Evolutionary conservation across 2,329 filamentous ascomycete species (phyloP).

Genomic region (Corynespora cassiicola): DNA sequence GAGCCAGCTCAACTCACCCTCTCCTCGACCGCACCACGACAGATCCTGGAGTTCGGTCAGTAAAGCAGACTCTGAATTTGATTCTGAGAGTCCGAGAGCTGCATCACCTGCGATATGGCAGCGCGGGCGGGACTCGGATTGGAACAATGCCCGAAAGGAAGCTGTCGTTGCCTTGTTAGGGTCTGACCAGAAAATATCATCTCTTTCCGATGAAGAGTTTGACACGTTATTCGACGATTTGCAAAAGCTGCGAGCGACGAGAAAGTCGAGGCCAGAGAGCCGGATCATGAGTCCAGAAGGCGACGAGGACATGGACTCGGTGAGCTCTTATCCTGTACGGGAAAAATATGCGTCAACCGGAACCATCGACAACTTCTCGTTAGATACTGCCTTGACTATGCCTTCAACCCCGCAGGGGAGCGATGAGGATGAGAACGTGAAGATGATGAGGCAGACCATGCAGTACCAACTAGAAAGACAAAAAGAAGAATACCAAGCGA

Average conservation of each 20-base stretch:
- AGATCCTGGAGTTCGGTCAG: conserved; percentile 71
- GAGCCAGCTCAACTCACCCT: conserved; percentile 69
- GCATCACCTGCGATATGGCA: conserved; percentile 77
- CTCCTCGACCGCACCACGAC: conserved; percentile 72
- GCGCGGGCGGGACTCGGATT: conserved; percentile 83
- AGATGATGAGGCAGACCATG: conserved; percentile 80
- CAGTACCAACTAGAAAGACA: conserved; percentile 82
- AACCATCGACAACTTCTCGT: conserved; percentile 92
- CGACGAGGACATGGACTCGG: conserved; percentile 89
- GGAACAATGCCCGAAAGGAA: conserved; percentile 91
- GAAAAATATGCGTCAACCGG: conserved; percentile 97
- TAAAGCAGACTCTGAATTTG: conserved; percentile 77
- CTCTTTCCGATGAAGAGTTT: conserved; percentile 90
- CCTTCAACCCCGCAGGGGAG: conserved; percentile 86
- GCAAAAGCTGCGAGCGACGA: conserved; percentile 83
- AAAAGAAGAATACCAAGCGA: conserved; percentile 81
- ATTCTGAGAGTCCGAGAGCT: conserved; percentile 73
- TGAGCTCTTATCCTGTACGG: conserved; percentile 82
- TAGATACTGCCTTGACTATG: conserved; percentile 93
- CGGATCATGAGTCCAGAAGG: conserved; percentile 61
- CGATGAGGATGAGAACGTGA: conserved; percentile 77
- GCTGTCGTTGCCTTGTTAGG: conserved; percentile 91
- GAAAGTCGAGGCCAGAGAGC: conserved; percentile 70
- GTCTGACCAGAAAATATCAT: conserved; percentile 87
- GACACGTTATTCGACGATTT: conserved; percentile 94